Evolutionary conservation across 176 grass and related monocot species (phyloP).

Genomic region (Oryza coarctata): DNA sequence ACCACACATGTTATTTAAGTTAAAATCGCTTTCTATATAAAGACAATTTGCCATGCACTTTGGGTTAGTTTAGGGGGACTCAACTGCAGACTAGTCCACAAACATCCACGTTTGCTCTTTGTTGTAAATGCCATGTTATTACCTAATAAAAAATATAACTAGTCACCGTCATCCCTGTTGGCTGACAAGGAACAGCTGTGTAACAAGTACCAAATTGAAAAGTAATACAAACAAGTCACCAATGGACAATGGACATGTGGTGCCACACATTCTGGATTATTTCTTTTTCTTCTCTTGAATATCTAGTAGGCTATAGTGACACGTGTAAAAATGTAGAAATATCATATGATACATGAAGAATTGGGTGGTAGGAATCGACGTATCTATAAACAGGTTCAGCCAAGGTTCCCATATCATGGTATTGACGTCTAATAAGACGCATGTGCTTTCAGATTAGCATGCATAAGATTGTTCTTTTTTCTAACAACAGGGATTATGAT

Average conservation of each 20-base stretch:
- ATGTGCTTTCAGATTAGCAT: neutral
- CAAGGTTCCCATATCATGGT: slow-evolving; percentile 4
- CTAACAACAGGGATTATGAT: neutral
- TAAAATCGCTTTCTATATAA: slow-evolving; percentile 6
- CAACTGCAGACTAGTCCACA: neutral
- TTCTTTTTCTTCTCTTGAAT: neutral
- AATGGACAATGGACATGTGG: slow-evolving; percentile 8
- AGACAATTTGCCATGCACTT: slow-evolving; percentile 20
- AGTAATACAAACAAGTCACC: neutral
- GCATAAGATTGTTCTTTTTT: neutral
- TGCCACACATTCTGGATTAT: slow-evolving; percentile 16
- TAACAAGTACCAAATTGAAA: slow-evolving; percentile 8
- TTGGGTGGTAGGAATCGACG: neutral
- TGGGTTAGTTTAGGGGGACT: slow-evolving; percentile 15
- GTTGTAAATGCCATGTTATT: slow-evolving; percentile 2
- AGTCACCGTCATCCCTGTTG: neutral
- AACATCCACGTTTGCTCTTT: slow-evolving; percentile 1
- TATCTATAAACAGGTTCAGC: neutral
- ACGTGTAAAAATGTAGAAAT: neutral
- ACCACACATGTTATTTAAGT: neutral
- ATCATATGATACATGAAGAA: neutral
- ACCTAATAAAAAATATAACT: neutral
- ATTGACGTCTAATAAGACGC: neutral
- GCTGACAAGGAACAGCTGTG: slow-evolving; percentile 4
- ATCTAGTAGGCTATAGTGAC: neutral